These are phyloP conservation scores for Rhododendron griersonianum DNA, from an alignment of 148 eudicot species.

Conservation along the genomic window DNA sequence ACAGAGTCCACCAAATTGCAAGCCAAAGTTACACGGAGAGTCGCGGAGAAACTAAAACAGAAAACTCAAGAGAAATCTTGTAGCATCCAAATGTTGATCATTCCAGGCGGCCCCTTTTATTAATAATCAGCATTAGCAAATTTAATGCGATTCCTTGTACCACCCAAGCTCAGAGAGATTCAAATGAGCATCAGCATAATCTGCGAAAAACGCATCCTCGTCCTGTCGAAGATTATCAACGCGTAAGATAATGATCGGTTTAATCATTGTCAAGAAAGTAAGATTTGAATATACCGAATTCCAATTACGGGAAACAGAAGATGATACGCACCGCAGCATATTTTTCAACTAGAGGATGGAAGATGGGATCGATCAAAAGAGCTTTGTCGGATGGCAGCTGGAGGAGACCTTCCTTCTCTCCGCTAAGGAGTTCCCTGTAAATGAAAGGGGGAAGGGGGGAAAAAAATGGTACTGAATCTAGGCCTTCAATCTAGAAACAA, in stretches of 20 bases:
- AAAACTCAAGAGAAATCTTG: neutral
- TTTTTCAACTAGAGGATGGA: constrained; percentile 61
- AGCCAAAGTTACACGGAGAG: neutral
- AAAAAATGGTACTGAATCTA: neutral
- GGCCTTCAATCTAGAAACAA: too few species aligned
- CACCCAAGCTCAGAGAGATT: constrained; percentile 76
- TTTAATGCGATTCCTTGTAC: neutral
- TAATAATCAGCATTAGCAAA: constrained; percentile 14
- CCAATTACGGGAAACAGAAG: neutral
- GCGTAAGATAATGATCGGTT: neutral
- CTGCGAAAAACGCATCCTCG: constrained; percentile 76
- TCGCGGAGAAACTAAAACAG: neutral
- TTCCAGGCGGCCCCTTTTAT: too few species aligned
- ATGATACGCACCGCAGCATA: constrained; percentile 47
- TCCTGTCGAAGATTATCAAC: constrained; percentile 24
- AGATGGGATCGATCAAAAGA: constrained; percentile 52
- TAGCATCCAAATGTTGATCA: neutral
- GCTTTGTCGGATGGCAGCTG: constrained; percentile 57
- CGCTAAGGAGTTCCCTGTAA: neutral
- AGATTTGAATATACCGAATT: neutral
- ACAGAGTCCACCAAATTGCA: neutral
- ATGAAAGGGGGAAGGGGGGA: neutral
- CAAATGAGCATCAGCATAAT: constrained; percentile 68
- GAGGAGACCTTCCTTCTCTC: neutral
- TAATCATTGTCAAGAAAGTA: neutral